Percentiles rank a stretch among this genome's conserved stretches.
phyloP scores from a whole-genome alignment of 164 flowering plant species.

The Magnolia changhungtana region DNA sequence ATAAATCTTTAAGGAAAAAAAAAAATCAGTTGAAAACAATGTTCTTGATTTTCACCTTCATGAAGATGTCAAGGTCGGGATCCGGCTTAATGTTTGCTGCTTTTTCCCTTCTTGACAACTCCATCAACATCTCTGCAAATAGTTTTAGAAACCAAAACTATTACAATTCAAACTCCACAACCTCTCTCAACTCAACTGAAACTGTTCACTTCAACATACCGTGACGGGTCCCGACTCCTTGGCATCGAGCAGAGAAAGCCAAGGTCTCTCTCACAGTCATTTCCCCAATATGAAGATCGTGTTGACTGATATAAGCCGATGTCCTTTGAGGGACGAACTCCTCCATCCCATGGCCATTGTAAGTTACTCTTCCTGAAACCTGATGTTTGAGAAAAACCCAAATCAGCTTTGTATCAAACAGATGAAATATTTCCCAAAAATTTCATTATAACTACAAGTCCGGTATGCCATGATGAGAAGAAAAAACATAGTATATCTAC shows the following conservation, averaged over 20 bases:
- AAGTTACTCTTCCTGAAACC: constrained; percentile 53
- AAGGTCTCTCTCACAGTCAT: constrained; percentile 59
- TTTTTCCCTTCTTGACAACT: constrained; percentile 82
- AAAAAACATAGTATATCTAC: constrained; percentile 20
- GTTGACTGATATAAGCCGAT: constrained; percentile 61
- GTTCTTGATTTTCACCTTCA: constrained; percentile 56
- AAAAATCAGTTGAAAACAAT: background rate
- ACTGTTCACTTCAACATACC: constrained; percentile 23
- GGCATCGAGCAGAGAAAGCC: constrained; percentile 62
- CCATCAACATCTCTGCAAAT: constrained; percentile 21
- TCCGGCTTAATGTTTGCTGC: constrained; percentile 15
- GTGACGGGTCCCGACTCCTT: constrained; percentile 56
- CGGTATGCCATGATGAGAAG: background rate
- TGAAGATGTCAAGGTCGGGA: constrained; percentile 62
- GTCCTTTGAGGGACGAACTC: constrained; percentile 72
- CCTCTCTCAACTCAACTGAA: background rate
- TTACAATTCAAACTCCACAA: background rate
- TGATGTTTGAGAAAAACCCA: constrained; percentile 7
- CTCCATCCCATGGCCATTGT: constrained; percentile 63
- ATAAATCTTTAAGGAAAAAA: background rate
- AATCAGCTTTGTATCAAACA: background rate
- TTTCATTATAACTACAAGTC: background rate
- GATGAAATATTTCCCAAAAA: background rate
- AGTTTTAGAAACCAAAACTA: background rate
- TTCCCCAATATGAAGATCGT: constrained; percentile 60